Conservation (phyloP, 2,329 filamentous ascomycete genomes). For the Penicillium palitans region DNA sequence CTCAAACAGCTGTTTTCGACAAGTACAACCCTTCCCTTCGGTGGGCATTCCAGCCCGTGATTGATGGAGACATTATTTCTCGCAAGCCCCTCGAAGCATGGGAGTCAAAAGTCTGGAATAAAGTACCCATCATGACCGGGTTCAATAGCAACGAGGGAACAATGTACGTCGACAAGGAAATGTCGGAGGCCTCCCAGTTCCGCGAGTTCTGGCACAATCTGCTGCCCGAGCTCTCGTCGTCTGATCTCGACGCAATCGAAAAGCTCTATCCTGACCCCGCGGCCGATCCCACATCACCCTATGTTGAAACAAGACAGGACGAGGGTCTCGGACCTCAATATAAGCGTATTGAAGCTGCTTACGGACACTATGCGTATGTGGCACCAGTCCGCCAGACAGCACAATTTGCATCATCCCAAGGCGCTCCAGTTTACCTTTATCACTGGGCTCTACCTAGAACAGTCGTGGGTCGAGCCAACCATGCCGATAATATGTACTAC, state of each 20-base stretch:
- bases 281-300: conserved; percentile 32
- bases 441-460: conserved; percentile 55
- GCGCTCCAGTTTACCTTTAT: conserved; percentile 51
- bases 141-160: conserved; percentile 71
- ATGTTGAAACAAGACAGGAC: conserved; percentile 25
- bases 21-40: conserved; percentile 49
- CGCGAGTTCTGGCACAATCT: conserved; percentile 61
- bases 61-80: conserved; percentile 62
- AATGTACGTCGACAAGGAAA: conserved; percentile 58
- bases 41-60: conserved; percentile 68
- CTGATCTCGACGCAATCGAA: conserved; percentile 58
- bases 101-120: conserved; percentile 54
- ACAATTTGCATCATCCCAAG: conserved; percentile 36
- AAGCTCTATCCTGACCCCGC: conserved; percentile 63
- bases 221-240: conserved; percentile 56
- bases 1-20: conserved; percentile 47
- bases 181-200: conserved; percentile 55
- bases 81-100: conserved; percentile 61
- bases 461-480: conserved; percentile 48
- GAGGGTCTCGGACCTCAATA: conserved; percentile 51
- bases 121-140: conserved; percentile 65
- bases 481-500: conserved; percentile 53
- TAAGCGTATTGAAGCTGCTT: conserved; percentile 52
- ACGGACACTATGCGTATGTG: conserved; percentile 53
- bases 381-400: conserved; percentile 52